phyloP scores from a whole-genome alignment of 257 asterid species.

The Parsonsia alboflavescens region DNA sequence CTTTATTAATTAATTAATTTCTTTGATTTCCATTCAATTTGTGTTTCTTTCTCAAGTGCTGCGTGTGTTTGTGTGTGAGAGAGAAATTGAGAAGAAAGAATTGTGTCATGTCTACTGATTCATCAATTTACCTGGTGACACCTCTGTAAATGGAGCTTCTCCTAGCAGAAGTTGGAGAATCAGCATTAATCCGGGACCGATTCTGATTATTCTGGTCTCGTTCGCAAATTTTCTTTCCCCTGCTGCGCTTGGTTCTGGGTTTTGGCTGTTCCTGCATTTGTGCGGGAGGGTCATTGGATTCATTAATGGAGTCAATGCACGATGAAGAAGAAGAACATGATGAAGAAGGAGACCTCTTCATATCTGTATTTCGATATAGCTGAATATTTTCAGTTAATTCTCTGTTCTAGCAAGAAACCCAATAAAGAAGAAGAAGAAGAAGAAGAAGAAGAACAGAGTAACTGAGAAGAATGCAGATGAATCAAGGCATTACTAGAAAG shows the following conservation, averaged over 20 bases:
- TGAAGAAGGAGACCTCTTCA: conserved; percentile 48
- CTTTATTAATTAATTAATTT: too few relatives aligned
- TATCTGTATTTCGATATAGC: not conserved
- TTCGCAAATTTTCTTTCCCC: conserved; percentile 16
- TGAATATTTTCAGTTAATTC: too few relatives aligned
- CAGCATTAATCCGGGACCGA: conserved; percentile 22
- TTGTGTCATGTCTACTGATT: too few relatives aligned
- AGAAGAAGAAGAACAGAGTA: too few relatives aligned
- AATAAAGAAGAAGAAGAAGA: too few relatives aligned
- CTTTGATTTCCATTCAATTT: not conserved
- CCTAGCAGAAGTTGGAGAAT: conserved; percentile 36
- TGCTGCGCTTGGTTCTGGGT: conserved; percentile 26
- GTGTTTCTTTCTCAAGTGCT: not conserved
- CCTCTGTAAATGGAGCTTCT: conserved; percentile 93
- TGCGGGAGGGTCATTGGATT: conserved; percentile 5
- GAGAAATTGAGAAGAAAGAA: not conserved
- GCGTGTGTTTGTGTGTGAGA: conserved; percentile 1
- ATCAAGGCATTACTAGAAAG: not conserved
- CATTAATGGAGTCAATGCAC: conserved; percentile 34
- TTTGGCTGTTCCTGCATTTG: conserved; percentile 5
- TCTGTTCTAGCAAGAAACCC: not conserved
- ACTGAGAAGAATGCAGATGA: too few relatives aligned
- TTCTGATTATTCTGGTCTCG: conserved; percentile 1
- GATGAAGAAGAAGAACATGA: conserved; percentile 68
- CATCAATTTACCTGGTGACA: conserved; percentile 57